A percentile compares a stretch with the other conserved stretches of the same genome.
phyloP scores from a whole-genome alignment of 2,329 filamentous ascomycete genomes.

The Beauveria medogensis region DNA sequence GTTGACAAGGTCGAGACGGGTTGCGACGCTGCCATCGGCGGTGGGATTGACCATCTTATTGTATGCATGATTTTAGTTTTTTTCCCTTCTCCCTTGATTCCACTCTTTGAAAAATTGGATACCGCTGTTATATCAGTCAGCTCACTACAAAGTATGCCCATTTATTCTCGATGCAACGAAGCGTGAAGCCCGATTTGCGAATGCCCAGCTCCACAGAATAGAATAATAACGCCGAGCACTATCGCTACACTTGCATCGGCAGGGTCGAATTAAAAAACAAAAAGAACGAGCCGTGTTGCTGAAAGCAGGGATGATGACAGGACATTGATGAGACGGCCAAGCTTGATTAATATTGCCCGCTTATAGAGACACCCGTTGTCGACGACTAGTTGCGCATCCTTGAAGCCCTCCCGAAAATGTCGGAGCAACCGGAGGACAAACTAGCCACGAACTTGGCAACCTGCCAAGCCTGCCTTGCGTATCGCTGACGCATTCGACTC shows the following conservation, averaged over 20 bases:
- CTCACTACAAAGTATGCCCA: neutral
- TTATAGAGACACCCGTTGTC: too few species aligned
- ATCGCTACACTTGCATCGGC: neutral
- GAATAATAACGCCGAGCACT: neutral
- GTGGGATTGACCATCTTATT: constrained; percentile 28
- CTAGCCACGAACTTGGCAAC: too few species aligned
- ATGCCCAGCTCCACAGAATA: neutral
- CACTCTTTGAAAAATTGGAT: neutral
- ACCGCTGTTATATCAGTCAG: neutral
- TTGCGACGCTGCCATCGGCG: constrained; percentile 17
- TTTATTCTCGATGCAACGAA: neutral
- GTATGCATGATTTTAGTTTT: constrained; percentile 17
- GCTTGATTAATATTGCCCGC: too few species aligned
- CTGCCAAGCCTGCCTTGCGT: too few species aligned
- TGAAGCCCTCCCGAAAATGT: too few species aligned
- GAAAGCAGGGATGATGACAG: too few species aligned
- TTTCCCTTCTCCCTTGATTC: neutral
- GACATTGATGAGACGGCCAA: neutral
- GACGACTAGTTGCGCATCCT: too few species aligned
- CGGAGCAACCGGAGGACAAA: too few species aligned
- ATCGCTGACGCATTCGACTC: too few species aligned
- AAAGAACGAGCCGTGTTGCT: neutral
- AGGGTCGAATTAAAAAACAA: neutral
- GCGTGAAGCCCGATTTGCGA: neutral
- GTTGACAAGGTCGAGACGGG: constrained; percentile 28